Conservation (phyloP, 2,329 filamentous ascomycete genomes). For the Diaporthe caulivora region DNA sequence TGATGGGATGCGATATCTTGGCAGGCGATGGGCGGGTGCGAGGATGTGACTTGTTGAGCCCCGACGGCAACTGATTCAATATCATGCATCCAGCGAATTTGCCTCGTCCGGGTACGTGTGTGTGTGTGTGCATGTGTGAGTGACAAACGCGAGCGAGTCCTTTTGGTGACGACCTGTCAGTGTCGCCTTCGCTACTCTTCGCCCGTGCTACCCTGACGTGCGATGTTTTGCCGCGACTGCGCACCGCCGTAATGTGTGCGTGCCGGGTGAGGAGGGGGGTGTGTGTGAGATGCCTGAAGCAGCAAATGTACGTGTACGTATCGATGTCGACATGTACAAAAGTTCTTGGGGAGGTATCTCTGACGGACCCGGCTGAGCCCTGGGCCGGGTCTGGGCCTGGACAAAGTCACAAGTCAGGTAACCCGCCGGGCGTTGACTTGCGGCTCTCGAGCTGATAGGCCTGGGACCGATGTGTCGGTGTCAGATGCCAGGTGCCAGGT, state of each 20-base stretch:
- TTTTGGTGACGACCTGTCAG: neutral
- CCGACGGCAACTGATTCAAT: constrained; percentile 31
- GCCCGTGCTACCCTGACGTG: neutral
- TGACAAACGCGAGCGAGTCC: neutral
- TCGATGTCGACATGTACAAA: constrained; percentile 13
- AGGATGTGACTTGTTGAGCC: constrained; percentile 29
- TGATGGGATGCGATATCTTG: constrained; percentile 15
- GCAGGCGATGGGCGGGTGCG: constrained; percentile 25
- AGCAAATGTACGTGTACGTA: constrained; percentile 28
- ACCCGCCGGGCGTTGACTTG: neutral
- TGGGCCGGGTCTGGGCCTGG: constrained; percentile 25
- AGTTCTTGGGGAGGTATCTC: no score
- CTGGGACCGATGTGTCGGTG: constrained; percentile 31
- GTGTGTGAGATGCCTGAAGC: constrained; percentile 2
- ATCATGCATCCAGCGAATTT: constrained; percentile 18
- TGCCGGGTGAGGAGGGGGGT: neutral
- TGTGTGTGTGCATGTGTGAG: neutral
- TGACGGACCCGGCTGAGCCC: constrained; percentile 18
- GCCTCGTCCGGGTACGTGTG: constrained; percentile 1
- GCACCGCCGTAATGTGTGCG: no score
- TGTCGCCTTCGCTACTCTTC: neutral
- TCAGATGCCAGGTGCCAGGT: constrained; percentile 33
- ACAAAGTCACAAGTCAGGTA: constrained; percentile 30
- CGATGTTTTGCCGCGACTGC: neutral
- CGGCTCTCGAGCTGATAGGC: constrained; percentile 35